Evolutionary conservation across 441 rosid genomes (phyloP), one percentile per base, ranked within the genome.

Genomic region (Arabidopsis hybrid): DNA sequence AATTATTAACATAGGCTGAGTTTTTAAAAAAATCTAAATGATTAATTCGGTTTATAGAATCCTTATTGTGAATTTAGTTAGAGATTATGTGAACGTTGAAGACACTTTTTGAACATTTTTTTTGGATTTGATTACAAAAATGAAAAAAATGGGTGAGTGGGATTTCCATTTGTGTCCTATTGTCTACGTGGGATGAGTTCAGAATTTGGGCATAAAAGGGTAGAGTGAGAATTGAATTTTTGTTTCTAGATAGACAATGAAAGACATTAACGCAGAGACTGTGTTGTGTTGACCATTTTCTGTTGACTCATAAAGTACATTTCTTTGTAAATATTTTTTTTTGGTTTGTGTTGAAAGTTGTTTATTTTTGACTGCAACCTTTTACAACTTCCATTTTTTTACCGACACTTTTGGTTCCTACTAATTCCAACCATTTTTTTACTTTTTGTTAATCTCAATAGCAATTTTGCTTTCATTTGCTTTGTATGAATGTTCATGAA

Each of bases 121-220:
- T 17, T 50, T 8, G 4, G 8, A 49, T 14, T 8, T 42, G 6
- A 45, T 56, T 47, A 50, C 42, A 32, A 39, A 71, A 5, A 10
- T n/a, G 47, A 21, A 31, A 13, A 43, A 16, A 46, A 43, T 68
- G 16, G 36, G 58, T 80, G 69, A 67, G 73, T 76, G 73, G 80
- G 78, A 74, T 86, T 79, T 65, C 87, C 81, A 52, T 80, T 66
- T 77, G 73, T 68, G 89, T 82, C 62, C 65, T 74, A 47, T 73
- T 80, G 73, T 80, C 72, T 74, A 72, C 80, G 85, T 85, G 83
- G 77, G 77, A 78, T 75, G 71, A 60, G 70, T 72, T 76, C 69
- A 80, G 80, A 62, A 78, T 62, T 72, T 77, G 83, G 85, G 72
- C 80, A 75, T 79, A 70, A 87, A 81, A 73, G 83, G 82, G 87